phyloP scores from a whole-genome alignment of 2,329 filamentous ascomycete genomes.

The Aspergillus brunneoviolaceus region DNA sequence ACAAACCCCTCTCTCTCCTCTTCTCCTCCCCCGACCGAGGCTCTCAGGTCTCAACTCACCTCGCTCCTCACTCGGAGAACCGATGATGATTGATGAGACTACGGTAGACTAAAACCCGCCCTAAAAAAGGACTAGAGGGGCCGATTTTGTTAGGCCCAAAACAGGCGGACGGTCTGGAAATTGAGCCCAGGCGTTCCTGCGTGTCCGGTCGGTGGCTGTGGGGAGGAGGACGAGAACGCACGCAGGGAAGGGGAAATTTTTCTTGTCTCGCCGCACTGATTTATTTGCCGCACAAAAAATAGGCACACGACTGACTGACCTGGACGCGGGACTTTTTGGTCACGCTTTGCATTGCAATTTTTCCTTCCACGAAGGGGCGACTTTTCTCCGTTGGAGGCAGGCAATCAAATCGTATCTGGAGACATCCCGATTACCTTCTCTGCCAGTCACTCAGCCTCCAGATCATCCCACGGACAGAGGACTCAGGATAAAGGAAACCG shows the following conservation, averaged over 20 bases:
- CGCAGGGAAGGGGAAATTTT: neutral
- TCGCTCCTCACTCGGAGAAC: conserved; percentile 7
- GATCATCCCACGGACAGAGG: neutral
- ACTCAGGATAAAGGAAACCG: neutral
- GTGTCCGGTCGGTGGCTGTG: conserved; percentile 5
- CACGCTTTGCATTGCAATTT: too few species aligned
- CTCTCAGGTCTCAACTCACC: neutral
- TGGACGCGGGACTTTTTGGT: too few species aligned
- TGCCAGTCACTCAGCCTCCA: neutral
- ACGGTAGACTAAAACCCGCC: neutral
- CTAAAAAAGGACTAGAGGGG: neutral
- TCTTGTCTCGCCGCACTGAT: neutral
- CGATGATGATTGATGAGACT: too few species aligned
- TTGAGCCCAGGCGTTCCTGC: conserved; percentile 6
- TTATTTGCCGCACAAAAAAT: conserved; percentile 2
- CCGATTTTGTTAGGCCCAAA: conserved; percentile 1
- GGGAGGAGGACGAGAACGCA: neutral
- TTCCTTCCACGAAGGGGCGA: too few species aligned
- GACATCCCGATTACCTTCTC: neutral
- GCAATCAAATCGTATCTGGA: neutral
- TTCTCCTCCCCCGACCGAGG: neutral
- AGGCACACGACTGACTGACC: neutral
- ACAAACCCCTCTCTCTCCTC: neutral
- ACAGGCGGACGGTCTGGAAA: conserved; percentile 1
- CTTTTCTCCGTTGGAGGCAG: neutral